A percentile compares a stretch with the other conserved stretches of the same genome.
Conservation (phyloP, 2,329 filamentous ascomycete species). For the Aspergillus cejpii region DNA sequence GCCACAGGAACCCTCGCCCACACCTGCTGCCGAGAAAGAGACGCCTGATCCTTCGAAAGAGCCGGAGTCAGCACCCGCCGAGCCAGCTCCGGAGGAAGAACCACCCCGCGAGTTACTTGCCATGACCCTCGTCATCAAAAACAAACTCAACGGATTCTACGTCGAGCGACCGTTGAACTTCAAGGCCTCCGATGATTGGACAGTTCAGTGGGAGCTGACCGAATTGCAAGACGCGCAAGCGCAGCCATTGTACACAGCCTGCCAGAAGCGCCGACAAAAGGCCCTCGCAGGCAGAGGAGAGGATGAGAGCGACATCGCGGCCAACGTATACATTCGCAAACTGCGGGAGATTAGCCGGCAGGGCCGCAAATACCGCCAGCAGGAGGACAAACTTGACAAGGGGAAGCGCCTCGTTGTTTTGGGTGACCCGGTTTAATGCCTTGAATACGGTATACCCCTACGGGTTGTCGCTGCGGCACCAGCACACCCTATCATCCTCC, state of each 20-base stretch:
- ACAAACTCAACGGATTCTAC: constrained; percentile 60
- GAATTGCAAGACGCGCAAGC: constrained; percentile 50
- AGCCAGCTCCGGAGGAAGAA: background rate
- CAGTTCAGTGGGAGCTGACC: constrained; percentile 68
- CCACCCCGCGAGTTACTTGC: constrained; percentile 50
- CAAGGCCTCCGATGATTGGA: constrained; percentile 52
- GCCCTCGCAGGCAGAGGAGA: constrained; percentile 34
- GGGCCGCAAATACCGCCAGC: constrained; percentile 55
- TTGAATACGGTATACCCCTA: no score
- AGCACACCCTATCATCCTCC: no score
- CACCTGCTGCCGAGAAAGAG: background rate
- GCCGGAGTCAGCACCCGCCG: background rate
- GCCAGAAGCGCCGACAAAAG: constrained; percentile 52
- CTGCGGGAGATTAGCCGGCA: constrained; percentile 42
- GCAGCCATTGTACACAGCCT: constrained; percentile 49
- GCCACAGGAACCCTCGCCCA: background rate
- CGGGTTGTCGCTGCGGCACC: no score
- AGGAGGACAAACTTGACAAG: constrained; percentile 49
- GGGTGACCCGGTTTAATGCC: constrained; percentile 9
- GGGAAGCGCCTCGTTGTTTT: constrained; percentile 34
- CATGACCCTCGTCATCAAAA: constrained; percentile 65
- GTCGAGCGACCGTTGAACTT: constrained; percentile 56
- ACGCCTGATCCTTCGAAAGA: background rate
- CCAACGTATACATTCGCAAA: constrained; percentile 41
- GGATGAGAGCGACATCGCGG: constrained; percentile 39